phyloP scores from a whole-genome alignment of 495 filamentous ascomycete genomes.

The Penicillium manginii region DNA sequence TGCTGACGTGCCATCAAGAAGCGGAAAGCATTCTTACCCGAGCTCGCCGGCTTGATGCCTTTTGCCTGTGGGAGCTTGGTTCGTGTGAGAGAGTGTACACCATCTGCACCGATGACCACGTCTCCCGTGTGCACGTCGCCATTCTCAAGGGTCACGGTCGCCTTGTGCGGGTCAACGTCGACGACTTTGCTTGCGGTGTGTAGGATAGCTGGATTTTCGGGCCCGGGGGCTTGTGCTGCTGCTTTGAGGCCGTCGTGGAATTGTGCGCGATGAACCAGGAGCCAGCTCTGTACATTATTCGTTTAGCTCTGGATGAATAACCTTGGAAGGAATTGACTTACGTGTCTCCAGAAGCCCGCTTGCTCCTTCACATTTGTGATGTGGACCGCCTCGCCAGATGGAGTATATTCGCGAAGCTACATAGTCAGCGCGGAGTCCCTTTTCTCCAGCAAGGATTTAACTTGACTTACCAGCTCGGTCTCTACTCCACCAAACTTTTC shows the following conservation, averaged over 20 bases:
- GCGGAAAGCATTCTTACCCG: slow-evolving; percentile 63
- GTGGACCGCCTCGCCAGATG: slow-evolving; percentile 37
- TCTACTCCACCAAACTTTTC: slow-evolving; percentile 40
- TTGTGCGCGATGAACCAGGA: slow-evolving; percentile 54
- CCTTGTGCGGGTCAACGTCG: slow-evolving; percentile 46
- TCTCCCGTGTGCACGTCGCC: slow-evolving; percentile 44
- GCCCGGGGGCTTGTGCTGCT: slow-evolving; percentile 41
- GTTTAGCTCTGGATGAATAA: slow-evolving; percentile 1
- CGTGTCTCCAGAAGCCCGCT: slow-evolving; percentile 42
- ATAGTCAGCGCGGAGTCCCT: slow-evolving; percentile 2
- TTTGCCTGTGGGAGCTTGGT: slow-evolving; percentile 37
- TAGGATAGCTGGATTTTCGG: slow-evolving; percentile 45
- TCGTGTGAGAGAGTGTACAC: slow-evolving; percentile 54
- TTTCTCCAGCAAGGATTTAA: neutral
- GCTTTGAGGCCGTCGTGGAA: slow-evolving; percentile 53
- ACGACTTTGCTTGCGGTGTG: slow-evolving; percentile 48
- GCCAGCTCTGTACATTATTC: slow-evolving; percentile 43
- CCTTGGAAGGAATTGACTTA: slow-evolving; percentile 21
- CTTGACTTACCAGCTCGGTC: slow-evolving; percentile 28
- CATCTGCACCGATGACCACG: slow-evolving; percentile 56
- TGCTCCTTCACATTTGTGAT: slow-evolving; percentile 36
- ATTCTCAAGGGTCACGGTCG: slow-evolving; percentile 44
- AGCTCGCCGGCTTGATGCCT: slow-evolving; percentile 43
- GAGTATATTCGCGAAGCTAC: slow-evolving; percentile 38
- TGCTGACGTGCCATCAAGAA: slow-evolving; percentile 55